phyloP scores from a whole-genome alignment of 176 grass and related monocot genomes.

The Eremochloa ophiuroides region DNA sequence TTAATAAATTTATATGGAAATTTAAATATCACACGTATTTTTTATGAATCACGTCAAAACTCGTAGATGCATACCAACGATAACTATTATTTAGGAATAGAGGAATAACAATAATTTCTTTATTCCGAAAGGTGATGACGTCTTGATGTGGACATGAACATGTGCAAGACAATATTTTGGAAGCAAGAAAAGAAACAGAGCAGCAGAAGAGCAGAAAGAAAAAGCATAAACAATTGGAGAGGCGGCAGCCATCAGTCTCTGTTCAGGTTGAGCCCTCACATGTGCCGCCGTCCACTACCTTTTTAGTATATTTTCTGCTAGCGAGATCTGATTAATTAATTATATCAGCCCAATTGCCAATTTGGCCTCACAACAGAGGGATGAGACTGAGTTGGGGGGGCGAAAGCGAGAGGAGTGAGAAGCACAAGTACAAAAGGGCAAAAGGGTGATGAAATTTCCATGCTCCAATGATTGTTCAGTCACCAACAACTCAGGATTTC shows the following conservation, averaged over 20 bases:
- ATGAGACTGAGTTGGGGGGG: not conserved
- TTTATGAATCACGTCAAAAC: too few species aligned
- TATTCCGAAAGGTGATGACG: slow-evolving; percentile 8
- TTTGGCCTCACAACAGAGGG: slow-evolving; percentile 18
- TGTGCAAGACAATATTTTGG: slow-evolving; percentile 19
- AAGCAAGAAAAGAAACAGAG: not conserved
- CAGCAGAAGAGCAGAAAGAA: not conserved
- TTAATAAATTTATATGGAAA: too few species aligned
- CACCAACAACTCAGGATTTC: slow-evolving; percentile 3
- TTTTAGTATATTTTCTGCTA: slow-evolving; percentile 15
- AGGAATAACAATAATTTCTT: not conserved
- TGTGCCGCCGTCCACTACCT: slow-evolving; percentile 30
- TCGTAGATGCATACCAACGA: too few species aligned
- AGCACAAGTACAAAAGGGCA: slow-evolving; percentile 18
- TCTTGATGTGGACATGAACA: not conserved
- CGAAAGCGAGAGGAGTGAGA: not conserved
- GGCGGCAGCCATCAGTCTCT: slow-evolving; percentile 14
- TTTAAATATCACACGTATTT: too few species aligned
- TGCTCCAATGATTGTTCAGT: slow-evolving; percentile 46
- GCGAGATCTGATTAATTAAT: slow-evolving; percentile 7
- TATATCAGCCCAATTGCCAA: slow-evolving; percentile 5
- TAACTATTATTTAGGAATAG: too few species aligned
- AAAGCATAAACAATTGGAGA: slow-evolving; percentile 29
- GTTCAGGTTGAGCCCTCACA: slow-evolving; percentile 26
- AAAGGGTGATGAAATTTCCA: slow-evolving; percentile 26